Evolutionary conservation across 768 basidiomycete genomes (phyloP), one percentile per base, ranked within the genome.

Genomic region (Pseudohyphozyma bogoriensis): DNA sequence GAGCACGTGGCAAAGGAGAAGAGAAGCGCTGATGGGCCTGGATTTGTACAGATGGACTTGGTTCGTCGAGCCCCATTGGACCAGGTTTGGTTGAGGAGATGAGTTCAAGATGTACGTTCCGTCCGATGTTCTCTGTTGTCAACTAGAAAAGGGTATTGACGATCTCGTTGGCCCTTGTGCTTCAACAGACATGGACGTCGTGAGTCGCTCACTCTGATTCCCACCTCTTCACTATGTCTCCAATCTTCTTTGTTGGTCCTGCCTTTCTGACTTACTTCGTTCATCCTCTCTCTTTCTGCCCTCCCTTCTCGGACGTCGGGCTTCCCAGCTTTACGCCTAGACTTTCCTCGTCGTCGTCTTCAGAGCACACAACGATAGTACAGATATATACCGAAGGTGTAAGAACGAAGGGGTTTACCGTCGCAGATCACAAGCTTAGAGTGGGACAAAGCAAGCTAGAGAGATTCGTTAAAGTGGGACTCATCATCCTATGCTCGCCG

Each of bases 131-230:
- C 28, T 15, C 46, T 37, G 2, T 9, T 46, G 26, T 16, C n/a
- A 2, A 5, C 12, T 26, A 2, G 28, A 15, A 4, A n/a, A 29
- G 33, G 0, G 40, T 2, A 13, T 29, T 46, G 15, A 39, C 50
- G 0, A 9, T n/a, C 40, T 24, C 0, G 9, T 6, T 47, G n/a
- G n/a, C n/a, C 32, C 4, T 28, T 0, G 12, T 24, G 4, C 16
- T 5, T 22, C 1, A 6, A 22, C 57, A 64, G 63, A 64, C 47
- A 60, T 64, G 55, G 63, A 64, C 39, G 63, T 64, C n/a, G 62
- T 63, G 28, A 47, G 62, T 58, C 24, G 36, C 15, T 55, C 28
- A 5, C 32, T 15, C 8, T n/a, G n/a, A n/a, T n/a, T 22, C 32
- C 32, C 12, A 4, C 22, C 12, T 44, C 13, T 15, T 33, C 26